Conservation (phyloP, 805 yeast genomes). For the Kodamaea jinghongensis region DNA sequence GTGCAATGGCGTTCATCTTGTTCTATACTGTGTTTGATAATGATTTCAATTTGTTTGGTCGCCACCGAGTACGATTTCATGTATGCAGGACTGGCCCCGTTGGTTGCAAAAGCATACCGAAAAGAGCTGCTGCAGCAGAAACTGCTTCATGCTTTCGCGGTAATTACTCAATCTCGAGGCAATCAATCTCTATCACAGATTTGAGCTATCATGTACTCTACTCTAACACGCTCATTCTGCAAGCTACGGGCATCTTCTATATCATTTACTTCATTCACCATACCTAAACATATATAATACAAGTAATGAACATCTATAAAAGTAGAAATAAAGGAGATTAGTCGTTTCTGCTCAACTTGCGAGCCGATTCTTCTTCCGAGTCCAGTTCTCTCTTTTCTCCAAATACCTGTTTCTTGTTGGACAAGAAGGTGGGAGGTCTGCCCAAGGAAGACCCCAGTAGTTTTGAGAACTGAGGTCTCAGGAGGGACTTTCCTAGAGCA, state of each 20-base stretch:
- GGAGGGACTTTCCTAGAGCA: conserved; percentile 15
- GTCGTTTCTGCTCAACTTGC: conserved; percentile 11
- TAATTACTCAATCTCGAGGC: too few species aligned
- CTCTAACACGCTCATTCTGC: too few species aligned
- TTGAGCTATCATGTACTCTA: too few species aligned
- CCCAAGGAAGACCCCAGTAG: conserved; percentile 31
- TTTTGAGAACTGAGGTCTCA: conserved; percentile 30
- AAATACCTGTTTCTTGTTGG: conserved; percentile 23
- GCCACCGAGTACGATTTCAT: conserved; percentile 6
- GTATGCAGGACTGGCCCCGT: too few species aligned
- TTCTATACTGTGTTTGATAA: background rate
- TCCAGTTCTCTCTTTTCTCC: conserved; percentile 8
- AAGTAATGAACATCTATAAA: background rate
- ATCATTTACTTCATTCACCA: background rate
- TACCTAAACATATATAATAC: conserved; percentile 4
- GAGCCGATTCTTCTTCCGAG: conserved; percentile 6
- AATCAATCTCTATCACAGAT: too few species aligned
- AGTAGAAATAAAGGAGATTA: background rate
- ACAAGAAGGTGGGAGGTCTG: conserved; percentile 37
- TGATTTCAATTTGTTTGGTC: background rate
- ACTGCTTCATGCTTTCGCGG: too few species aligned
- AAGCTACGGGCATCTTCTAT: background rate
- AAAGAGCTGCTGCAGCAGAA: too few species aligned
- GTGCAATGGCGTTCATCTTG: conserved; percentile 41
- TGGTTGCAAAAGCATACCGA: too few species aligned